A percentile compares a stretch with the other conserved stretches of the same genome.
Conservation (phyloP, 1,284 basidiomycete species). For the Cryptococcus floricola region DNA sequence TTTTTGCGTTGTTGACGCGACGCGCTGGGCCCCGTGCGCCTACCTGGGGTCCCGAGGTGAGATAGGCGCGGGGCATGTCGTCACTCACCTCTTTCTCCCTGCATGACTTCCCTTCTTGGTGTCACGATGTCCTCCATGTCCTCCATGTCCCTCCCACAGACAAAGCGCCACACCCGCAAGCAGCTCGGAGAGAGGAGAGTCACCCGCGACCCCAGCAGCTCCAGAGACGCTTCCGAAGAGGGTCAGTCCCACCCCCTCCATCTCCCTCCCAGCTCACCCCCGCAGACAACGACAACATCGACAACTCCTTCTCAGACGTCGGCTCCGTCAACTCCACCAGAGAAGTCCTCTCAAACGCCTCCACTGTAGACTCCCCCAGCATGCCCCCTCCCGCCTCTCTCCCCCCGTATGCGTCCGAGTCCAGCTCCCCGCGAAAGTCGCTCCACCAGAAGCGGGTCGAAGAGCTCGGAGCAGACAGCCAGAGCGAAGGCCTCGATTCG, state of each 20-base stretch:
- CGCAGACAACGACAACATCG: slow-evolving; percentile 37
- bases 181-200: slow-evolving; percentile 24
- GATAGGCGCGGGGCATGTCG: neutral
- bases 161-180: slow-evolving; percentile 26
- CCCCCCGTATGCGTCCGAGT: neutral
- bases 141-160: slow-evolving; percentile 4
- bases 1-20: neutral
- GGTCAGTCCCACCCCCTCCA: slow-evolving; percentile 19
- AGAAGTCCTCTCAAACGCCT: slow-evolving; percentile 16
- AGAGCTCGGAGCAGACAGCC: slow-evolving; percentile 28
- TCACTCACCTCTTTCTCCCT: neutral
- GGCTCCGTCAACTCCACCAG: slow-evolving; percentile 40
- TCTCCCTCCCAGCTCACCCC: neutral
- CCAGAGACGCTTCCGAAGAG: slow-evolving; percentile 48
- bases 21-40: neutral
- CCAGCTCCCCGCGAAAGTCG: slow-evolving; percentile 6
- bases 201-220: slow-evolving; percentile 29
- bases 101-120: no score
- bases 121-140: slow-evolving; percentile 12
- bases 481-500: slow-evolving; percentile 45
- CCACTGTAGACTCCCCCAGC: slow-evolving; percentile 15
- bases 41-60: neutral
- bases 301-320: slow-evolving; percentile 40
- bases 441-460: slow-evolving; percentile 18
- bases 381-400: slow-evolving; percentile 3